Conservation (phyloP, 768 basidiomycete genomes). For the Leucogyrophana mollusca region DNA sequence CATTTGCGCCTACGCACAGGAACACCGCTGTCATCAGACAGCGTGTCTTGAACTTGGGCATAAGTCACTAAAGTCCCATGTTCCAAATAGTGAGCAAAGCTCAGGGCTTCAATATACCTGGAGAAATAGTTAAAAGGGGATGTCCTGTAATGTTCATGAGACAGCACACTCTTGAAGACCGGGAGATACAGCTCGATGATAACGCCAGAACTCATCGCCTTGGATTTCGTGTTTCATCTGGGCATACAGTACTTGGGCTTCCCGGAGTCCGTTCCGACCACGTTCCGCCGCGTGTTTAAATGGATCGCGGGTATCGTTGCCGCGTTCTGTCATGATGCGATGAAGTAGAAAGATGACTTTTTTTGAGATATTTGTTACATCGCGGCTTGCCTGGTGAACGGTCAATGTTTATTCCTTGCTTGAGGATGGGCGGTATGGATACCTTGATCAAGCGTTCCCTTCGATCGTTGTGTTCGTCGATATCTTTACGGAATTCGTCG, state of each 20-base stretch:
- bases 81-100: conserved; percentile 85
- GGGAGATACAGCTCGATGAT: conserved; percentile 70
- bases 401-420: background rate
- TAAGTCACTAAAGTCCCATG: conserved; percentile 66
- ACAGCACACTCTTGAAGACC: conserved; percentile 72
- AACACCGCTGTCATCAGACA: conserved; percentile 59
- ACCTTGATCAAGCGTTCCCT: conserved; percentile 92
- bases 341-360: conserved; percentile 93
- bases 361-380: conserved; percentile 89
- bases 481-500: conserved; percentile 60
- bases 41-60: conserved; percentile 59
- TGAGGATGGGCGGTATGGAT: conserved; percentile 8
- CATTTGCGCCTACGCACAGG: conserved; percentile 48
- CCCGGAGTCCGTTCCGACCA: conserved; percentile 59
- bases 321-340: conserved; percentile 54
- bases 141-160: background rate
- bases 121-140: conserved; percentile 11
- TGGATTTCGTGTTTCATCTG: conserved; percentile 58
- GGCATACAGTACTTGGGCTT: conserved; percentile 66
- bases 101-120: conserved; percentile 86
- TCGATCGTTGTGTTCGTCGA: conserved; percentile 84
- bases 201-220: conserved; percentile 75
- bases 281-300: conserved; percentile 46
- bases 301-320: conserved; percentile 19
- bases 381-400: conserved; percentile 64